Percentiles rank a stretch among this genome's conserved stretches.
These are phyloP conservation scores for Madurella mycetomatis DNA, from an alignment of 2,329 filamentous ascomycete species.

Conservation along the genomic window DNA sequence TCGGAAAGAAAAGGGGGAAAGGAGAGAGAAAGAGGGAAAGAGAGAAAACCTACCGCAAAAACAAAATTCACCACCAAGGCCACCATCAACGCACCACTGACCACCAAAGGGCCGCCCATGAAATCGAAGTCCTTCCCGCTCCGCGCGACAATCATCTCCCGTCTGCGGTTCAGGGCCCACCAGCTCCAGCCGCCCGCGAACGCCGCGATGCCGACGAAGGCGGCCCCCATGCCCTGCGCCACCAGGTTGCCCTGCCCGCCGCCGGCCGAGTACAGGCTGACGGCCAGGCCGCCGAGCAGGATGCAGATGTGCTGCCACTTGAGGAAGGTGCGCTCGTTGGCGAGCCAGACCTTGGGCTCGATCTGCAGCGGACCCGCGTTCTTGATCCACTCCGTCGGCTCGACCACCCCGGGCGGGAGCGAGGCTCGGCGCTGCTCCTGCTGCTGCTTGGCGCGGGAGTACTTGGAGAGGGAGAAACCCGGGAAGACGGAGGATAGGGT, in stretches of 20 bases:
- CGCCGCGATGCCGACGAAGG: slow-evolving; percentile 75
- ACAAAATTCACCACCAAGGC: slow-evolving; percentile 83
- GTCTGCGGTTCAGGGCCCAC: slow-evolving; percentile 69
- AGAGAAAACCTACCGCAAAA: slow-evolving; percentile 62
- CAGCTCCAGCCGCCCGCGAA: slow-evolving; percentile 89
- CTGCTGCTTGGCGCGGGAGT: slow-evolving; percentile 54
- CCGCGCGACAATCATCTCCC: slow-evolving; percentile 74
- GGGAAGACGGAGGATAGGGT: slow-evolving; percentile 71
- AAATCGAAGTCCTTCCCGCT: slow-evolving; percentile 95
- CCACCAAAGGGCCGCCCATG: slow-evolving; percentile 74
- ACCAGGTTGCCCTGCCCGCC: slow-evolving; percentile 62
- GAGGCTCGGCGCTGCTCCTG: slow-evolving; percentile 35
- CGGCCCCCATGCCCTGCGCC: slow-evolving; percentile 72
- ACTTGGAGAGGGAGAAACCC: slow-evolving; percentile 75
- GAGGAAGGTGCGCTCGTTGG: slow-evolving; percentile 96
- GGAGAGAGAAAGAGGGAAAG: not conserved
- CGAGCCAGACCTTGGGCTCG: slow-evolving; percentile 97
- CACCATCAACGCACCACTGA: slow-evolving; percentile 72
- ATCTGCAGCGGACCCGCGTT: slow-evolving; percentile 87
- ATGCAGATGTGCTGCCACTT: slow-evolving; percentile 98
- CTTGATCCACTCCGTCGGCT: slow-evolving; percentile 87
- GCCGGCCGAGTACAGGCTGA: slow-evolving; percentile 82
- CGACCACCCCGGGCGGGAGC: slow-evolving; percentile 81
- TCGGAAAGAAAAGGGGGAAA: not conserved
- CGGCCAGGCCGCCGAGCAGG: slow-evolving; percentile 74